Base-by-base conservation (phyloP, 345 rosid genomes). In the Bruguiera sexangula region DNA sequence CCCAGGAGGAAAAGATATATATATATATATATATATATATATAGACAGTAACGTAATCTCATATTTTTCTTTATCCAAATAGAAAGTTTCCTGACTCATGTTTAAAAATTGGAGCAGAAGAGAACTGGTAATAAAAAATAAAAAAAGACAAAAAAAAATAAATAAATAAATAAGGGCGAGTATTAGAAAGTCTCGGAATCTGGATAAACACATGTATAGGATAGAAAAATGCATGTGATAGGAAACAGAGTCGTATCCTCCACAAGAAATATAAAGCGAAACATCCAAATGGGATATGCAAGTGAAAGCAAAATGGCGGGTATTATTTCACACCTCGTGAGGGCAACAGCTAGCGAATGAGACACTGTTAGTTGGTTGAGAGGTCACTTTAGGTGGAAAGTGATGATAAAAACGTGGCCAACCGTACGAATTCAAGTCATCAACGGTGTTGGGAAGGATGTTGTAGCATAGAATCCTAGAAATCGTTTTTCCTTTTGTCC, bases 311-410 rank as follows among this genome's bases (percentile, higher is more conserved):
- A 43, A 13, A 43, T 43, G 50, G 50, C 15, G 16, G 18, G 18
- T 0, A 43, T 13, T 13, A 13, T 3, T 43, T 43, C 69, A 71
- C 69, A 60, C 71, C 58, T 61, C 71, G 50, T 19, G 76, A 71
- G 53, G 56, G 51, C 48, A 51, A 63, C 73, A 58, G 61, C 34
- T 22, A 20, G 51, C 55, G 52, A 70, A 71, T 65, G 57, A 55
- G 73, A 72, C 77, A 73, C 11, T 30, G 13, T 16, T 56, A 30
- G 76, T 80, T 53, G 27, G 81, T 60, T 76, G 78, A 60, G 22
- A 76, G 24, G 83, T 73, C 78, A 37, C 62, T 73, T 27, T 76
- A 50, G 59, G 56, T 56, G 37, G 66, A 75, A 72, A 72, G 55
- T 46, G 65, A 52, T 66, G 26, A 70, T 70, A 63, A 66, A 39